Evolutionary conservation across 1,139 yeast genomes (phyloP), one percentile per base, ranked within the genome.

Genomic region (Insectozyma bohioensis): DNA sequence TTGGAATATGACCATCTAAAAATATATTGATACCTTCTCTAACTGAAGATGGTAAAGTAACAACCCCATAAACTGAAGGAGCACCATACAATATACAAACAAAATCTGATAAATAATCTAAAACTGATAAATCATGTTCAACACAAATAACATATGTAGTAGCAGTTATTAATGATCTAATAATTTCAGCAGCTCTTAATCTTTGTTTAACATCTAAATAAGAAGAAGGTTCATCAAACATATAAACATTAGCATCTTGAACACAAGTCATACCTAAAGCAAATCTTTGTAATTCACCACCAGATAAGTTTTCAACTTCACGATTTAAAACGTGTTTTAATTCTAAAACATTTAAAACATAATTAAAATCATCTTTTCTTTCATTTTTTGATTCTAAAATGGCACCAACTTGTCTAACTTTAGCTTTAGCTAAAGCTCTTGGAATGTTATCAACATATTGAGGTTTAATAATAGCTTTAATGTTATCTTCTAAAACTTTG

Each of bases 191-290:
- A 36, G 98, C 98, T 56, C 94, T 85, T 61, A 92, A 78, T 79
- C 98, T 92, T 68, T 92, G 98, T 67, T 92, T 92, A 46, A 92
- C 97, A 75, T 92, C 98, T 62, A 92, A 72, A 66, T 92, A 92
- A 10, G 98, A 92, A 17, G 97, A 90, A 33, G 98, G 98, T 70
- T 92, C 98, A 68, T 92, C 98, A 62, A 92, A 92, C 98, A 92
- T 92, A 67, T 92, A 92, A 30, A 92, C 97, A 52, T 88, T 86
- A 37, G 97, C 97, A 22, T 71, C 72, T 66, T 92, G 97, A 30
- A 90, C 90, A 72, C 96, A 87, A 12, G 97, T 85, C 87, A 92
- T 82, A 51, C 94, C 98, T 58, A 92, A 83, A 30, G 98, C 97
- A 59, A 92, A 92, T 71, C 98, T 83, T 71, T 92, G 98, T 60